Evolutionary conservation across 495 filamentous ascomycete species (phyloP).

Genomic region (Neurospora sp.): DNA sequence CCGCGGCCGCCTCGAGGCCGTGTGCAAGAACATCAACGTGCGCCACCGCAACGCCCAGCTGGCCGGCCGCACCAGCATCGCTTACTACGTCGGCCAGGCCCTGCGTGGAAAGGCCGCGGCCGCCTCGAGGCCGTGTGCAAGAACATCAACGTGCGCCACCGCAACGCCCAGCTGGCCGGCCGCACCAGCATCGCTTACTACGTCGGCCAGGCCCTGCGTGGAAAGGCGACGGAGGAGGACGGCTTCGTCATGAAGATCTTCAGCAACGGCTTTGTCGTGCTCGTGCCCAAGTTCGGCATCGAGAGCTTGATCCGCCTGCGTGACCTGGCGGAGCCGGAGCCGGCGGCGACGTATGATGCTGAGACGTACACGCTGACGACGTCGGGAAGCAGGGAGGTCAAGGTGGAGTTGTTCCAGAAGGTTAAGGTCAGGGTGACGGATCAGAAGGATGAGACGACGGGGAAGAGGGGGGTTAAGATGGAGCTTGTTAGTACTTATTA

Average conservation of each 20-base stretch:
- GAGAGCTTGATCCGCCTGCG: constrained; percentile 79
- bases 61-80: constrained; percentile 83
- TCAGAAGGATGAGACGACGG: constrained; percentile 83
- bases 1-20: constrained; percentile 77
- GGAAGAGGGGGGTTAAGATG: constrained; percentile 81
- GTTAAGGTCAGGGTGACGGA: constrained; percentile 81
- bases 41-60: constrained; percentile 94
- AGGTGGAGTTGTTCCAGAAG: constrained; percentile 79
- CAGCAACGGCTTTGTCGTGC: constrained; percentile 91
- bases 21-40: constrained; percentile 97
- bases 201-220: constrained; percentile 89
- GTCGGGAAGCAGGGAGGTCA: constrained; percentile 43
- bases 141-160: no score
- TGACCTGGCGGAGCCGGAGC: constrained; percentile 68
- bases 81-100: constrained; percentile 95
- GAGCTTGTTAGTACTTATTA: constrained; percentile 41
- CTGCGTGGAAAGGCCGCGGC: constrained; percentile 80
- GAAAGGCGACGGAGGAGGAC: constrained; percentile 71
- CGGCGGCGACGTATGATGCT: constrained; percentile 68
- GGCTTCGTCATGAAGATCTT: constrained; percentile 96
- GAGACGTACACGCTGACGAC: constrained; percentile 67
- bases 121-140: no score
- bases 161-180: constrained; percentile 87
- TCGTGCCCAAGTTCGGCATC: constrained; percentile 91
- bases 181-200: constrained; percentile 93